These are phyloP conservation scores for Eimeria falciformis DNA, from an alignment of 169 alveolate species.

Conservation along the genomic window DNA sequence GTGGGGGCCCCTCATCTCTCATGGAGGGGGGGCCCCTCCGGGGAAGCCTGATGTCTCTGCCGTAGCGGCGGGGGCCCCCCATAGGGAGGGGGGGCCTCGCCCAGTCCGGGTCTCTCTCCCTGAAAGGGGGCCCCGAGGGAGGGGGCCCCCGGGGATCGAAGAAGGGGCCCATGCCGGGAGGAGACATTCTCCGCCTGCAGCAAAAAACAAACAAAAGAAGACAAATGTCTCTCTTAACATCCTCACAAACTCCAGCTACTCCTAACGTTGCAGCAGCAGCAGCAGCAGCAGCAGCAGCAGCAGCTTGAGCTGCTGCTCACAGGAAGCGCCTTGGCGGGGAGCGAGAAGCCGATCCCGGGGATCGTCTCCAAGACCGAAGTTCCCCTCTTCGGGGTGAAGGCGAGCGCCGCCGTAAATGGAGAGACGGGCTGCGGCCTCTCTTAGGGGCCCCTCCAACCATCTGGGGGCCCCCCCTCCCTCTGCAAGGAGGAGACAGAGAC, in stretches of 20 bases:
- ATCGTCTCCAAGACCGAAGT: slow-evolving; percentile 38
- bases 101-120: slow-evolving; percentile 39
- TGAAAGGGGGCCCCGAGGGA: neutral
- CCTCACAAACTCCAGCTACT: neutral
- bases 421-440: slow-evolving; percentile 55
- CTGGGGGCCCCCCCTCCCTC: slow-evolving; percentile 18
- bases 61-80: slow-evolving; percentile 64
- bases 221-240: neutral
- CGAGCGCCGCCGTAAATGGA: slow-evolving; percentile 10
- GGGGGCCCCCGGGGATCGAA: slow-evolving; percentile 49
- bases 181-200: slow-evolving; percentile 51
- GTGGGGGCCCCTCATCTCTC: slow-evolving; percentile 9
- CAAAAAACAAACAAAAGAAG: neutral
- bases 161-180: slow-evolving; percentile 27
- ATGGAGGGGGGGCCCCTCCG: neutral
- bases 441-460: neutral
- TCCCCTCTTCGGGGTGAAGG: slow-evolving; percentile 48
- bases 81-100: neutral
- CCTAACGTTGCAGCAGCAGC: neutral
- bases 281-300: slow-evolving; percentile 21
- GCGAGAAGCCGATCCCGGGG: slow-evolving; percentile 49
- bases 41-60: neutral
- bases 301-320: neutral
- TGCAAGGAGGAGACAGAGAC: slow-evolving; percentile 1
- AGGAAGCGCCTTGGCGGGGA: slow-evolving; percentile 46